Evolutionary conservation across 2,329 filamentous ascomycete genomes (phyloP), one percentile per base, ranked within the genome.

Genomic region (Stemphylium lycopersici): DNA sequence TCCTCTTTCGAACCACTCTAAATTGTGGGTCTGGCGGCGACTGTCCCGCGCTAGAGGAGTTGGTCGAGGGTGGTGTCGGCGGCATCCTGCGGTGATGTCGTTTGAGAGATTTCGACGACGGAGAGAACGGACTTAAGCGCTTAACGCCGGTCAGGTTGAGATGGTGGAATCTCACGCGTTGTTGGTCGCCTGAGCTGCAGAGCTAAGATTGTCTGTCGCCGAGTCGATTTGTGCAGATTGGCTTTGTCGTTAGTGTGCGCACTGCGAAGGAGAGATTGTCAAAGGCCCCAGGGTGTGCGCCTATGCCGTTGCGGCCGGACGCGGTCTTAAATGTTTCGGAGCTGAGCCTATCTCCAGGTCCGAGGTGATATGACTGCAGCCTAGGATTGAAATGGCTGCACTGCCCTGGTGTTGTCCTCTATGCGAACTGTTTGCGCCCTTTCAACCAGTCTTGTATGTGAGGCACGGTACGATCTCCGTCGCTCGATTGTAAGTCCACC

Each of bases 11-110:
- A 55, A 97, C 90, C 45, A 97, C 88, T 66, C 91, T 86, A 70
- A 90, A 96, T 63, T 93, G 89, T 48, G 90, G 86, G 74, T 96
- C 91, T 31, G 92, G 91, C 34, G 93, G 91, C 39, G 92, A 96
- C 59, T 90, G 88, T 61, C 89, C 86, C 55, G 87, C 87, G 61
- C 80, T 87, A 13, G 91, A 95, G 7, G 90, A 90, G 32, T 87
- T 88, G 48, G 89, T 90, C 26, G 90, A 92, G 16, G 89, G 87
- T 50, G 90, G 89, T 45, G 90, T 92, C 20, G 89, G 89, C 56
- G 87, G 86, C 89, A 91, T 91, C 44, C 66, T 39, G 51, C 29
- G 36, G 31, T 47, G 10, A 20, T 29, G 33, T 43, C 20, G 33
- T 31, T n/a, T 37, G 37, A 45, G 36, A 50, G 41, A 20, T 43